phyloP scores from a whole-genome alignment of 805 yeast genomes.

The Saturnispora ahearnii region DNA sequence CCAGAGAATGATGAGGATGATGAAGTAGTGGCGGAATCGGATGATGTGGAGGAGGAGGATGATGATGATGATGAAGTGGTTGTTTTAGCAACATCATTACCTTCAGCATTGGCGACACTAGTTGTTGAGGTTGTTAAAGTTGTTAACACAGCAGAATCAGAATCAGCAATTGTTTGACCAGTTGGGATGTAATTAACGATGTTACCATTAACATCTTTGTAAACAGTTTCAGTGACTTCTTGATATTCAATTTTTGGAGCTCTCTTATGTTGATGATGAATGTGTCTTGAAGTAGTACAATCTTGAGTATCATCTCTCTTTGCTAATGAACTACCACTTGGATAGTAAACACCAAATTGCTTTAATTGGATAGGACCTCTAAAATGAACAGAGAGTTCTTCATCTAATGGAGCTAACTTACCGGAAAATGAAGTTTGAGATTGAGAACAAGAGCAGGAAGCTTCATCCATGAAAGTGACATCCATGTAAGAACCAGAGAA shows the following conservation, averaged over 20 bases:
- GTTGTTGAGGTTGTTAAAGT: constrained; percentile 20
- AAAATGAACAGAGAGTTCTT: constrained; percentile 81
- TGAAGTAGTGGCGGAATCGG: constrained; percentile 22
- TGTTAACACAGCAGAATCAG: constrained; percentile 17
- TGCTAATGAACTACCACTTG: constrained; percentile 33
- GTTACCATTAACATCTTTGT: constrained; percentile 52
- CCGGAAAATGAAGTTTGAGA: constrained; percentile 54
- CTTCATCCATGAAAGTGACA: constrained; percentile 59
- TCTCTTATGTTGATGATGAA: constrained; percentile 47
- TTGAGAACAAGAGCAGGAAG: constrained; percentile 63
- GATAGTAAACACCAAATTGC: constrained; percentile 88
- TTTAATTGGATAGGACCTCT: constrained; percentile 78
- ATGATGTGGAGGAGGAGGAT: constrained; percentile 18
- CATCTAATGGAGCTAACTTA: constrained; percentile 67
- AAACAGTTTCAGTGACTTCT: constrained; percentile 72
- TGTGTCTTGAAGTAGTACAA: constrained; percentile 36
- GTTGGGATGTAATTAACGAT: constrained; percentile 19
- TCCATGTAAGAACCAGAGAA: constrained; percentile 69
- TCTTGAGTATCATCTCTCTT: constrained; percentile 34
- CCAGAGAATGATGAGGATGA: constrained; percentile 28
- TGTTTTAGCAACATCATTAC: neutral
- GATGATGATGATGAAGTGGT: constrained; percentile 16
- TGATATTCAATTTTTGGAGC: constrained; percentile 56
- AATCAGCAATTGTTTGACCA: constrained; percentile 18
- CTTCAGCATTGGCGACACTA: constrained; percentile 5